Conservation (phyloP, 2,329 filamentous ascomycete species). For the Aspergillus glaucus region DNA sequence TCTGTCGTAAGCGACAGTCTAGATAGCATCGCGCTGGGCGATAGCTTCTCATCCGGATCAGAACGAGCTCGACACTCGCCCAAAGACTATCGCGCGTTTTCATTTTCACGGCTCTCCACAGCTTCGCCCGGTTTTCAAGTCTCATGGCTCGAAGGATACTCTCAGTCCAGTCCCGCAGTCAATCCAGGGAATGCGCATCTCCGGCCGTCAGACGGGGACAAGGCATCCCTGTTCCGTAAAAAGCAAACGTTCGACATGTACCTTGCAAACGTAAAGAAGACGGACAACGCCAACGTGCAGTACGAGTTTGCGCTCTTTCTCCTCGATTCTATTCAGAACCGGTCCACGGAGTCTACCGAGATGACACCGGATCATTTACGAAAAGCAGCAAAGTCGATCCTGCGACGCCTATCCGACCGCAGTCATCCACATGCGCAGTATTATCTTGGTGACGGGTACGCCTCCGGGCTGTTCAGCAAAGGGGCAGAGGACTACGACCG, state of each 20-base stretch:
- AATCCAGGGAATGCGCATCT: slow-evolving; percentile 75
- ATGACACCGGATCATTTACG: slow-evolving; percentile 62
- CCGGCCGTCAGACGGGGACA: slow-evolving; percentile 72
- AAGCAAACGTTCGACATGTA: slow-evolving; percentile 98
- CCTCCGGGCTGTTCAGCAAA: slow-evolving; percentile 91
- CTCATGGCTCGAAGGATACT: slow-evolving; percentile 67
- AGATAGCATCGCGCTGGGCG: slow-evolving; percentile 28
- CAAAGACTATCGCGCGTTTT: slow-evolving; percentile 45
- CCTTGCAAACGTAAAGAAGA: slow-evolving; percentile 93
- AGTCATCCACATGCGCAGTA: slow-evolving; percentile 97
- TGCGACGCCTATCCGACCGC: slow-evolving; percentile 77
- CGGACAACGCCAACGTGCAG: slow-evolving; percentile 79
- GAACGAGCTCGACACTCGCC: slow-evolving; percentile 59
- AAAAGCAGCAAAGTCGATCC: slow-evolving; percentile 79
- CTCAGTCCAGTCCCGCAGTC: slow-evolving; percentile 64
- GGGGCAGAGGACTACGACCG: slow-evolving; percentile 86
- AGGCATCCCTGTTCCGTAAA: slow-evolving; percentile 82
- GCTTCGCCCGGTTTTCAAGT: slow-evolving; percentile 54
- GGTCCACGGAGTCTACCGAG: slow-evolving; percentile 12
- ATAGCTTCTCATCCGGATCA: slow-evolving; percentile 57
- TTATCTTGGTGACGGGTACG: slow-evolving; percentile 90
- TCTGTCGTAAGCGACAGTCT: slow-evolving; percentile 30
- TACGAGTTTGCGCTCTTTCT: slow-evolving; percentile 96
- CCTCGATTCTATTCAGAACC: slow-evolving; percentile 64
- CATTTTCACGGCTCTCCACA: slow-evolving; percentile 44